Evolutionary conservation across 345 rosid species (phyloP), one percentile per base, ranked within the genome.

Genomic region (Arabidopsis suecica): DNA sequence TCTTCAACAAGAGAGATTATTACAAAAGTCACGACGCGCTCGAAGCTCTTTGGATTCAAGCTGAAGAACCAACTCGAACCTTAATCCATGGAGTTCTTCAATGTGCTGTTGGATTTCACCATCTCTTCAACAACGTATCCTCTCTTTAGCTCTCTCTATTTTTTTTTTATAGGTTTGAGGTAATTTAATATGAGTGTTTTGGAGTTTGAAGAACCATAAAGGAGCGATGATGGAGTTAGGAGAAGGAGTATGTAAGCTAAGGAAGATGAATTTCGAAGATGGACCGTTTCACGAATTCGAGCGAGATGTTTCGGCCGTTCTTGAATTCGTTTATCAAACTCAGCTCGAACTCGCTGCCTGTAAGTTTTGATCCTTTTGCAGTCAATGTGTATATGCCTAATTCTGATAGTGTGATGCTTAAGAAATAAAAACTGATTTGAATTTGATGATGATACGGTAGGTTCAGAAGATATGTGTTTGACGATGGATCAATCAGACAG

Each of bases 181-280:
- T 41, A 23, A 1, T 3, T 55, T 55, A 11, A 54, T 23, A 23
- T 13, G 20, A 5, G 20, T 3, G 8, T 22, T 41, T 28, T 13
- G 41, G 22, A 50, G 7, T 36, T 47, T 47, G 71, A 60, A 91
- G 96, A 91, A 93, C 71, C 97, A 93, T 78, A 89, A 82, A 76
- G 98, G 96, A 68, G 96, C 97, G 3, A 93, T 93, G 98, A 88
- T 93, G 91, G 96, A 93, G 85, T 71, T 93, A 42, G 98, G 97
- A 59, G 98, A 91, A 69, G 97, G 98, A 34, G 61, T 93, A 0
- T 84, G 95, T 57, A 94, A 90, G 84, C 89, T 94, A 49, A 87
- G 87, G 79, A 91, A 90, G 84, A 85, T 91, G 95, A 74, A 91
- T 69, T 88, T 90, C 45, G 69, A 75, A 36, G 74, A 80, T 9